Evolutionary conservation across 169 alveolate genomes (phyloP).

Genomic region (Plasmodium chabaudi): DNA sequence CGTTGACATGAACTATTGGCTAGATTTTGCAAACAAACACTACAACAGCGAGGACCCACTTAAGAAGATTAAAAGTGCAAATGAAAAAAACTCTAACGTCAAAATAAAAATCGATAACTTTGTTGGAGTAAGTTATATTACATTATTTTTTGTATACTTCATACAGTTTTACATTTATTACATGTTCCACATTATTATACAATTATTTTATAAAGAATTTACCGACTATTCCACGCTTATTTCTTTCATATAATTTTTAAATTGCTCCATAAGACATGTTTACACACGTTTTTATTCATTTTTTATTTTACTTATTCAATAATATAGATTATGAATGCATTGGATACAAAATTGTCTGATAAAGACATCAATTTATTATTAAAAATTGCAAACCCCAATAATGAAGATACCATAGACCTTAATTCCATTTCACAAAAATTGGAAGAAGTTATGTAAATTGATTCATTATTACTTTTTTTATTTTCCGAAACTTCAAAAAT

Average conservation of each 20-base stretch:
- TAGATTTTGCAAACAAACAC: slow-evolving; percentile 44
- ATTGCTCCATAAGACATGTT: not conserved
- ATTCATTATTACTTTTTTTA: not conserved
- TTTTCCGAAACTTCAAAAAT: not conserved
- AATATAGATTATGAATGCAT: slow-evolving; percentile 44
- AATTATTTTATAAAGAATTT: too few relatives aligned
- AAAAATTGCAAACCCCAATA: slow-evolving; percentile 48
- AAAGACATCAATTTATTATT: slow-evolving; percentile 27
- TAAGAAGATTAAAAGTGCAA: slow-evolving; percentile 7
- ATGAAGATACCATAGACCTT: slow-evolving; percentile 35
- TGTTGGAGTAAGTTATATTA: slow-evolving; percentile 25
- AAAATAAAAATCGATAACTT: slow-evolving; percentile 41
- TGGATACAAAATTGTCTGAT: slow-evolving; percentile 58
- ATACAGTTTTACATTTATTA: not conserved
- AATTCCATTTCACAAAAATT: slow-evolving; percentile 42
- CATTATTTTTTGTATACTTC: not conserved
- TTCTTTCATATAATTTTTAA: too few relatives aligned
- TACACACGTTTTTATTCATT: not conserved
- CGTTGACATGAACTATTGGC: slow-evolving; percentile 62
- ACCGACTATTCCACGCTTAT: too few relatives aligned
- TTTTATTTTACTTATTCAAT: not conserved
- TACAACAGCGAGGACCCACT: slow-evolving; percentile 51
- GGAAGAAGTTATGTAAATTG: not conserved
- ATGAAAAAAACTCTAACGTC: slow-evolving; percentile 24
- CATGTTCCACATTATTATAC: not conserved